A percentile compares a stretch with the other conserved stretches of the same genome.
phyloP scores from a whole-genome alignment of 1,284 basidiomycete genomes.

The Papiliotrema laurentii region DNA sequence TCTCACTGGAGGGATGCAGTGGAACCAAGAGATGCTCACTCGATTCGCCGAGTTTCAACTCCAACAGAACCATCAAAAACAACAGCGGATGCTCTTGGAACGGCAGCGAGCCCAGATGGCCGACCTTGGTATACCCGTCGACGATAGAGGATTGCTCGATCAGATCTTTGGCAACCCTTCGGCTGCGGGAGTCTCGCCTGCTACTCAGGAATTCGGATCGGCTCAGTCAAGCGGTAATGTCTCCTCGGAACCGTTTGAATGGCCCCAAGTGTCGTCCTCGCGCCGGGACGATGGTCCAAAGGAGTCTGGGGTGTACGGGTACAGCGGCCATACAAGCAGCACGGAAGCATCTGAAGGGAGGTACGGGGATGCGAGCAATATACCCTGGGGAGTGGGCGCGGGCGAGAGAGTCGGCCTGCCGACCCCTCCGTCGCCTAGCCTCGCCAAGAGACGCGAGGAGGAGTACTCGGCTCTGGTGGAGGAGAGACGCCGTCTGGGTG shows the following conservation, averaged over 20 bases:
- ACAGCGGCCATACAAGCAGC: background rate
- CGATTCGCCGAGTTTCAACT: slow-evolving; percentile 44
- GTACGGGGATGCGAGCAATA: background rate
- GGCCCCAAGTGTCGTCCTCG: background rate
- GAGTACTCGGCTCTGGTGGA: background rate
- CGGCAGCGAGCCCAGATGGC: slow-evolving; percentile 41
- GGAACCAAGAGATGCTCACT: slow-evolving; percentile 33
- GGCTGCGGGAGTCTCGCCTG: background rate
- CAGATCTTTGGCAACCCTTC: slow-evolving; percentile 21
- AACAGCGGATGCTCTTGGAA: slow-evolving; percentile 38
- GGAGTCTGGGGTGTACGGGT: background rate
- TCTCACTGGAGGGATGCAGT: slow-evolving; percentile 16
- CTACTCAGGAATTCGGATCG: background rate
- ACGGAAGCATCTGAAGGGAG: background rate
- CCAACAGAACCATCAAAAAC: slow-evolving; percentile 44
- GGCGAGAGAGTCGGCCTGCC: background rate
- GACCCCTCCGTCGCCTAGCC: background rate
- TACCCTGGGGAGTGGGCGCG: background rate
- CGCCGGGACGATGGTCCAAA: background rate
- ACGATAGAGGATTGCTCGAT: slow-evolving; percentile 28
- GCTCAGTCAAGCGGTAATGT: background rate
- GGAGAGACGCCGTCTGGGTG: background rate
- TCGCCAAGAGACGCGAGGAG: background rate
- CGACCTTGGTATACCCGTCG: slow-evolving; percentile 33
- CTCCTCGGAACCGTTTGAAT: background rate